Evolutionary conservation across 2,329 filamentous ascomycete species (phyloP), one percentile per base, ranked within the genome.

Genomic region (Xylariaceae sp.): DNA sequence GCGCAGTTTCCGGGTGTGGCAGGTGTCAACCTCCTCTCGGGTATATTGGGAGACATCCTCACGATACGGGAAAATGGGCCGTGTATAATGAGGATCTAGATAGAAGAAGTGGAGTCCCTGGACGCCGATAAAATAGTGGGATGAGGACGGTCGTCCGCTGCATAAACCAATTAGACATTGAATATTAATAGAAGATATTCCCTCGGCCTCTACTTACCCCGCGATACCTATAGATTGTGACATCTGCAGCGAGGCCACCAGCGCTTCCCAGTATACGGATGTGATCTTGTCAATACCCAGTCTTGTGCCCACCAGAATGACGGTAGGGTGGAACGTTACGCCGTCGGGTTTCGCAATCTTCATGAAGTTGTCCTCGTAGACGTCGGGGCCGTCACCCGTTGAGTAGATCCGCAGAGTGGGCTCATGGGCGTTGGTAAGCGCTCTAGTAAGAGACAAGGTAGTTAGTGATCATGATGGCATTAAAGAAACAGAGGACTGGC

Each of bases 201-300:
- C 43, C 13, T 32, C 29, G 12, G 10, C 5, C 4, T 43, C 22
- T 13, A 66, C 80, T 71, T 79, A 94, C 90, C 91, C 94, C 65
- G 94, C 94, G 60, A 99, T 96, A 10, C 94, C 94, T 47, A 96
- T 85, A n/a, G 90, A 95, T 68, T 97, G 94, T 7, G 86, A 82
- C 76, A 95, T 88, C 70, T 94, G 88, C 49, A 99, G 74, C 18
- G 88, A 82, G 18, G 87, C 81, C 64, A 92, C 90, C 32, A 99
- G 78, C n/a, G 92, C 89, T 68, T 95, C 89, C 85, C 92, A 95
- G 66, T 99, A 99, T 2, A 95, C 89, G 0, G 89, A 88, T 1
- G 91, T 99, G 63, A 97, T 87, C 66, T 94, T 90, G 62, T 97
- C 92, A 61, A 97, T 94, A 6, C 94, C 94, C 21, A 99, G 75